These are phyloP conservation scores for Fusarium avenaceum DNA, from an alignment of 2,329 filamentous ascomycete genomes.

Conservation along the genomic window DNA sequence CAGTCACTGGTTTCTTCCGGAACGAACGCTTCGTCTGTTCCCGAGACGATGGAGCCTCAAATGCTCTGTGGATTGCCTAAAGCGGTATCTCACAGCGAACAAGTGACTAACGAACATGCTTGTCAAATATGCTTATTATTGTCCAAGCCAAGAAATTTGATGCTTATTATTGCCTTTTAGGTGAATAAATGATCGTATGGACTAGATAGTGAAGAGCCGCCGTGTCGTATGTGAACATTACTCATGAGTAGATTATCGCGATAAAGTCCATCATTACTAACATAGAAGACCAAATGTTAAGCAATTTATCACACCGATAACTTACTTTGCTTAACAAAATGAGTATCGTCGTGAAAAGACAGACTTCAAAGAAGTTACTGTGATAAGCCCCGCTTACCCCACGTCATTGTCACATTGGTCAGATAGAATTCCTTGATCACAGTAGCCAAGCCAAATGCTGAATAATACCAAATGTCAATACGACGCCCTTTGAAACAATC, in stretches of 20 bases:
- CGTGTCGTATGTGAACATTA: too few species aligned
- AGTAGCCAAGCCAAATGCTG: background rate
- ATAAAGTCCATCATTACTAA: too few species aligned
- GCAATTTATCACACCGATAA: too few species aligned
- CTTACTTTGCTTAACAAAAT: too few species aligned
- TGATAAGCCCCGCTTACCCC: background rate
- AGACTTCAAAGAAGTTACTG: too few species aligned
- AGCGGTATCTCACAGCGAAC: conserved; percentile 12
- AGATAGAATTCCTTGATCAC: background rate
- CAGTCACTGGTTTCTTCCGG: background rate
- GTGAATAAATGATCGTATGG: too few species aligned
- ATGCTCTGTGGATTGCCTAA: conserved; percentile 19
- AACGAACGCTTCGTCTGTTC: background rate
- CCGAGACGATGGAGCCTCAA: background rate
- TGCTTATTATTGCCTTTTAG: background rate
- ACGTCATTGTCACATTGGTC: background rate
- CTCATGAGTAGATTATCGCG: too few species aligned
- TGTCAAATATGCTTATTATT: conserved; percentile 6
- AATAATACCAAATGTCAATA: conserved; percentile 21
- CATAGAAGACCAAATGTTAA: too few species aligned
- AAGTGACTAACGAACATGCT: background rate
- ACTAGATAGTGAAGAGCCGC: too few species aligned
- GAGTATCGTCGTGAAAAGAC: too few species aligned
- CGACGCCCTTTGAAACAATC: conserved; percentile 4
- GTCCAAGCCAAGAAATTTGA: background rate